Percentiles rank a stretch among this genome's conserved stretches.
Conservation (phyloP, 2,329 filamentous ascomycete species). For the Calonectria naviculata region DNA sequence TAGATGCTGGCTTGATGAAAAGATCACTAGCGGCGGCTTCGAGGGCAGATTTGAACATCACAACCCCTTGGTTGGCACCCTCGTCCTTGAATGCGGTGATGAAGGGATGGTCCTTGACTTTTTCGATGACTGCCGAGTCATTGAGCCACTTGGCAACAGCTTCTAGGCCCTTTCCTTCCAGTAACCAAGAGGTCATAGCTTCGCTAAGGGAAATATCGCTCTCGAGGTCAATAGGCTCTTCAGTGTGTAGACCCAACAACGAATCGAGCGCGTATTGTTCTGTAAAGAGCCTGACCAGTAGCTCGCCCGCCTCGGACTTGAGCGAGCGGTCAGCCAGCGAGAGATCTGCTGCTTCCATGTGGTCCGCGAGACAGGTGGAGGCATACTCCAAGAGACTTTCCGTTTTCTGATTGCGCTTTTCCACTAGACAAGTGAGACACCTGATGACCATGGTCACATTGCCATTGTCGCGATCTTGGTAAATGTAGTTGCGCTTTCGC, state of each 20-base stretch:
- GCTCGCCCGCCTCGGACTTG: conserved; percentile 13
- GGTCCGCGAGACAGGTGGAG: neutral
- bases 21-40: neutral
- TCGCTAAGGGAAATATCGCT: neutral
- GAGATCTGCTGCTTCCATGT: conserved; percentile 14
- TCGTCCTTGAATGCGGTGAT: conserved; percentile 1
- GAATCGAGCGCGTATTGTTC: conserved; percentile 12
- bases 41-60: neutral
- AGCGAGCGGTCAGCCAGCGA: conserved; percentile 15
- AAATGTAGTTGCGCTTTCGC: conserved; percentile 44
- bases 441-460: conserved; percentile 42
- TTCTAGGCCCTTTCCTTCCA: neutral
- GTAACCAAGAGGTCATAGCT: neutral
- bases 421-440: conserved; percentile 26
- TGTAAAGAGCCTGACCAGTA: conserved; percentile 22
- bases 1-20: neutral
- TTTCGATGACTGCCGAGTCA: conserved; percentile 24
- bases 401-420: conserved; percentile 7
- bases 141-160: conserved; percentile 18
- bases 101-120: conserved; percentile 14
- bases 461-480: conserved; percentile 45
- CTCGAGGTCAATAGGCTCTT: neutral
- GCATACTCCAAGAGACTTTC: neutral
- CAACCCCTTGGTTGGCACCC: neutral
- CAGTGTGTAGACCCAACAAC: neutral